Evolutionary conservation across 306 rosid genomes (phyloP).

Genomic region (Echinosophora koreensis): DNA sequence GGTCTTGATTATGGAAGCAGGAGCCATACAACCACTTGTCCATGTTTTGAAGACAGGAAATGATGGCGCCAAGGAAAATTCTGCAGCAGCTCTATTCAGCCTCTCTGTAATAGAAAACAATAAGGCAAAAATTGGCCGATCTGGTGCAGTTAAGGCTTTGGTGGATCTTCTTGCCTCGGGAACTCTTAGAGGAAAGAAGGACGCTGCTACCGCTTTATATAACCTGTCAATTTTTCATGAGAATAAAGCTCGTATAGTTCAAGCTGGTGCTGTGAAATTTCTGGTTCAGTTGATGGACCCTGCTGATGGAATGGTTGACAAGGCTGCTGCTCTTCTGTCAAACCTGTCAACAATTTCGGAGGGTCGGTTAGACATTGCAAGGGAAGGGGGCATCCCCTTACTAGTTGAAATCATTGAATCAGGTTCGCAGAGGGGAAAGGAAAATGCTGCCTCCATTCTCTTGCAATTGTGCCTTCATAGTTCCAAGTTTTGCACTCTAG

Average conservation of each 20-base stretch:
- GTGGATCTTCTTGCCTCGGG: conserved; percentile 89
- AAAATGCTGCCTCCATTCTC: conserved; percentile 83
- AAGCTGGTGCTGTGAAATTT: conserved; percentile 88
- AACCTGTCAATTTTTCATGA: conserved; percentile 94
- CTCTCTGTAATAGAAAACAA: conserved; percentile 84
- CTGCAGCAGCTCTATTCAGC: conserved; percentile 95
- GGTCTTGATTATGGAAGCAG: conserved; percentile 82
- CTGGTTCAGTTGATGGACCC: conserved; percentile 81
- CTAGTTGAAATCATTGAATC: conserved; percentile 90
- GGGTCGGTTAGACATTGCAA: conserved; percentile 75
- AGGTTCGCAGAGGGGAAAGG: conserved; percentile 93
- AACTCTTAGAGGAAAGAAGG: conserved; percentile 94
- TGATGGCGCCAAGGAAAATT: conserved; percentile 88
- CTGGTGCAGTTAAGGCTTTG: conserved; percentile 89
- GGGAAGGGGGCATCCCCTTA: conserved; percentile 84
- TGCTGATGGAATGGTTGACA: conserved; percentile 86
- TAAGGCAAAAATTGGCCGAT: conserved; percentile 91
- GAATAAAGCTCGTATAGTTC: conserved; percentile 92
- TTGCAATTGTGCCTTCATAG: conserved; percentile 94
- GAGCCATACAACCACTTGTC: conserved; percentile 87
- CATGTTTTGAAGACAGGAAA: conserved; percentile 85
- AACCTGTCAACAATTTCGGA: conserved; percentile 86
- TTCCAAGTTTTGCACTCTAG: conserved; percentile 79
- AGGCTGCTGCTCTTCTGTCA: conserved; percentile 89
- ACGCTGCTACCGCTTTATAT: conserved; percentile 94